These are phyloP conservation scores for Scleroderma citrinum DNA, from an alignment of 768 basidiomycete species.

Conservation along the genomic window DNA sequence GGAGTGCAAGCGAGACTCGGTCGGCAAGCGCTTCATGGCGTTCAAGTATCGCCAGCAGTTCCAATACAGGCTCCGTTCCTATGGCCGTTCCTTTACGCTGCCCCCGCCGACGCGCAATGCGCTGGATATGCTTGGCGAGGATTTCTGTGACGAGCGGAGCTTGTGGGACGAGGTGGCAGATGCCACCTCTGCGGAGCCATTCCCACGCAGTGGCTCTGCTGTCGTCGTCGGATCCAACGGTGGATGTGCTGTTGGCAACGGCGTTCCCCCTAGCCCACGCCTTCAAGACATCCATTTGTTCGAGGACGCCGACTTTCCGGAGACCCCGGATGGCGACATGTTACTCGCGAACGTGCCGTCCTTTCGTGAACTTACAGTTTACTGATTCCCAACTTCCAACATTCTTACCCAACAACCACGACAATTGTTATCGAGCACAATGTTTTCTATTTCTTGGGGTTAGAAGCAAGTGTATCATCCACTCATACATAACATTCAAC, in stretches of 20 bases:
- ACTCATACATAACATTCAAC: neutral
- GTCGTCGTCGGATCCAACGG: neutral
- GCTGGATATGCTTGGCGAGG: conserved; percentile 3
- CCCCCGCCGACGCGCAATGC: conserved; percentile 3
- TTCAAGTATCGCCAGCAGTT: conserved; percentile 12
- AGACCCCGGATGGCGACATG: conserved; percentile 11
- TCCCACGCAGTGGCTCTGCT: conserved; percentile 11
- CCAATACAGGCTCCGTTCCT: neutral
- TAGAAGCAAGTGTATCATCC: neutral
- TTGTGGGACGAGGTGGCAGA: conserved; percentile 26
- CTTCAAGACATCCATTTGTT: conserved; percentile 6
- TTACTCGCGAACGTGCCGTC: conserved; percentile 14
- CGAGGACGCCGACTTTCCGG: conserved; percentile 9
- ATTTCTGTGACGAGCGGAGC: conserved; percentile 22
- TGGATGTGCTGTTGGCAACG: neutral
- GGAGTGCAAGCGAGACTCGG: conserved; percentile 22
- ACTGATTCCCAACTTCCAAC: conserved; percentile 1
- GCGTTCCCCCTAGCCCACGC: conserved; percentile 3
- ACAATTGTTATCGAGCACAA: neutral
- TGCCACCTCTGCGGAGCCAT: conserved; percentile 13
- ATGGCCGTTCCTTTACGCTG: conserved; percentile 3
- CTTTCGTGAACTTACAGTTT: conserved; percentile 20
- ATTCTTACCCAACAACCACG: neutral
- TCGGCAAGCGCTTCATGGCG: conserved; percentile 22
- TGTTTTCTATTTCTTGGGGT: neutral